phyloP scores from a whole-genome alignment of 495 filamentous ascomycete genomes.

The Aspergillus avenaceus region DNA sequence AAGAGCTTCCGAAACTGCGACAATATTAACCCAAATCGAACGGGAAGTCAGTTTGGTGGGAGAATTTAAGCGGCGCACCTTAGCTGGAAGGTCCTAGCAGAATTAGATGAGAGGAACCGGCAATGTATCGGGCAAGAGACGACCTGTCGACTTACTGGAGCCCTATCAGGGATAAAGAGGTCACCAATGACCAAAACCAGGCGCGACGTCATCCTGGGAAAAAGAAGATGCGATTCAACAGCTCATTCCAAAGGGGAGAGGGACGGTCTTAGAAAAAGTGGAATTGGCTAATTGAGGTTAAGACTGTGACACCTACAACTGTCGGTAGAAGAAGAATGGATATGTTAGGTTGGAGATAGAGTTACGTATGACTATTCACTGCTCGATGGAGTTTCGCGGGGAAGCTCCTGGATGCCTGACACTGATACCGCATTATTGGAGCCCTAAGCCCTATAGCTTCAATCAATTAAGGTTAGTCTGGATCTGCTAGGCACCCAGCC shows the following conservation, averaged over 20 bases:
- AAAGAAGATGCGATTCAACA: slow-evolving; percentile 19
- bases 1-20: slow-evolving; percentile 95
- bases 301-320: too few relatives aligned
- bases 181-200: slow-evolving; percentile 92
- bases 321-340: too few relatives aligned
- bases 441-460: slow-evolving; percentile 31
- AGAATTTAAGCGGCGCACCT: slow-evolving; percentile 50
- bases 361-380: slow-evolving; percentile 8
- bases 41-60: neutral
- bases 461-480: neutral
- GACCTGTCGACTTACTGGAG: slow-evolving; percentile 53
- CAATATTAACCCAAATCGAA: slow-evolving; percentile 12
- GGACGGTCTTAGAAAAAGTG: too few relatives aligned
- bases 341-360: slow-evolving; percentile 1
- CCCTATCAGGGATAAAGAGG: slow-evolving; percentile 95
- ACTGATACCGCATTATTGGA: slow-evolving; percentile 1
- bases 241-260: slow-evolving; percentile 21
- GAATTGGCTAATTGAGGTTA: too few relatives aligned
- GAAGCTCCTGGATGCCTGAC: slow-evolving; percentile 16
- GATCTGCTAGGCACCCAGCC: too few relatives aligned
- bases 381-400: slow-evolving; percentile 34
- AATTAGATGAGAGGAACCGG: slow-evolving; percentile 17
- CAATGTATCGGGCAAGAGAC: neutral
- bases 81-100: slow-evolving; percentile 78
- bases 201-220: slow-evolving; percentile 65